A percentile compares a stretch with the other conserved stretches of the same genome.
Evolutionary conservation across 2,329 filamentous ascomycete genomes (phyloP).

Genomic region (Cytospora schulzeri): DNA sequence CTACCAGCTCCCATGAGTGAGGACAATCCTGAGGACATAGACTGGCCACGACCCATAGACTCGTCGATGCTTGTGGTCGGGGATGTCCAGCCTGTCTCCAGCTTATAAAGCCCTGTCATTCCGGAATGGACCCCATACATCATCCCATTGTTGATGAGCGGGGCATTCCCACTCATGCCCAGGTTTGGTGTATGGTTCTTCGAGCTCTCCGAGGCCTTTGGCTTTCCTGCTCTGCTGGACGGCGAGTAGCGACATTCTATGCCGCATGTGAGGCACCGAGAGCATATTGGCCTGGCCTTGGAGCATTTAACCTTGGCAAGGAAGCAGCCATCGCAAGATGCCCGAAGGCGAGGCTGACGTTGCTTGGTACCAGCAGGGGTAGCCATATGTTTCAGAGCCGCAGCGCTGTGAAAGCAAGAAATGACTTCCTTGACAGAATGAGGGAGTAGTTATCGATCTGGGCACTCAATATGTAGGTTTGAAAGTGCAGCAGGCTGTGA

Average conservation of each 20-base stretch:
- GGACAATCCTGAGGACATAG: conserved; percentile 38
- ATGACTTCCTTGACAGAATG: not conserved
- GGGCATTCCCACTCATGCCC: conserved; percentile 32
- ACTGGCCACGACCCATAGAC: conserved; percentile 38
- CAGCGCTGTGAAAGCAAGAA: not conserved
- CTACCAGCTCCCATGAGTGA: conserved; percentile 31
- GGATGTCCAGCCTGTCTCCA: conserved; percentile 44
- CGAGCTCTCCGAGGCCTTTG: conserved; percentile 44
- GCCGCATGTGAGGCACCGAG: conserved; percentile 52
- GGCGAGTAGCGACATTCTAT: conserved; percentile 55
- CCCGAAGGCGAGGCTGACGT: conserved; percentile 46
- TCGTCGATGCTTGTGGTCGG: conserved; percentile 41
- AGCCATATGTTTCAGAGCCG: conserved; percentile 24
- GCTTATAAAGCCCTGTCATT: conserved; percentile 39
- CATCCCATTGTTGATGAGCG: conserved; percentile 36
- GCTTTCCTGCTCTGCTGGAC: conserved; percentile 53
- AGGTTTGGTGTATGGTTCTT: conserved; percentile 27
- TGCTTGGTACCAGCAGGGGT: conserved; percentile 35
- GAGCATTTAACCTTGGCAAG: conserved; percentile 60
- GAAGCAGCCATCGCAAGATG: conserved; percentile 58
- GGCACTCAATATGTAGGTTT: too few relatives aligned
- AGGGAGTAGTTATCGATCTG: not conserved
- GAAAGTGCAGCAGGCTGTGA: not conserved
- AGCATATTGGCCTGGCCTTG: conserved; percentile 55
- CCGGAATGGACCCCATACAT: conserved; percentile 35